Base-by-base conservation (phyloP, 768 basidiomycete species). In the Kwoniella pini region DNA sequence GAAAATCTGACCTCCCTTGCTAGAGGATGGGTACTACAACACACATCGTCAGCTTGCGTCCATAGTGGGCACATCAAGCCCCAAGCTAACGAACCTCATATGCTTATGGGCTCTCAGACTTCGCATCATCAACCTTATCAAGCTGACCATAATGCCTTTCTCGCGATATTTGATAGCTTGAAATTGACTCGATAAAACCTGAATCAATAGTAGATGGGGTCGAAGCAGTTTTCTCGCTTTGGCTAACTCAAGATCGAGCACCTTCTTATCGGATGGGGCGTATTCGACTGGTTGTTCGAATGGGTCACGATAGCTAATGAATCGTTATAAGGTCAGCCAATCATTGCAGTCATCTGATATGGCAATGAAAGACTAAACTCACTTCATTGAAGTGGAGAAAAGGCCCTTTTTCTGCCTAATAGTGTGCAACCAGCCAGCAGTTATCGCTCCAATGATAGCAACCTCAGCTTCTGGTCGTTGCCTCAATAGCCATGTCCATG, bases 401-500 rank as follows among this genome's bases (percentile, higher is more conserved):
- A 97, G 81, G 0, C 96, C 96, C 64, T 84, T 87, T 59, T 86
- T 83, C 36, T 84, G 82, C 63, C 84, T 85, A 61, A 97, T 88
- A 4, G 89, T 89, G 55, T 85, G 83, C 48, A 87, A 83, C 96
- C 96, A 99, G 2, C 89, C 89, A 2, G 89, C 85, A 45, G 90
- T 80, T 50, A 98, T 84, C 70, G 97, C 93, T 4, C 85, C 81
- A 83, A 97, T 88, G 19, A 97, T 78, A 1, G 87, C 85, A 48
- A 93, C 85, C 77, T 97, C 94, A 11, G 88, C 81, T 46, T 84
- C 84, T 0, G 90, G 87, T 60, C 90, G 85, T 74, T 95, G 89
- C 13, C 89, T 86, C 53, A 96, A 88, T 0, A 96, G 83, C 94
- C 94, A 97, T 2, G 89, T 91, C 96, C 96, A 98, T 10, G 88